These are phyloP conservation scores for Shiraia sp. DNA, from an alignment of 2,329 filamentous ascomycete genomes.

Conservation along the genomic window DNA sequence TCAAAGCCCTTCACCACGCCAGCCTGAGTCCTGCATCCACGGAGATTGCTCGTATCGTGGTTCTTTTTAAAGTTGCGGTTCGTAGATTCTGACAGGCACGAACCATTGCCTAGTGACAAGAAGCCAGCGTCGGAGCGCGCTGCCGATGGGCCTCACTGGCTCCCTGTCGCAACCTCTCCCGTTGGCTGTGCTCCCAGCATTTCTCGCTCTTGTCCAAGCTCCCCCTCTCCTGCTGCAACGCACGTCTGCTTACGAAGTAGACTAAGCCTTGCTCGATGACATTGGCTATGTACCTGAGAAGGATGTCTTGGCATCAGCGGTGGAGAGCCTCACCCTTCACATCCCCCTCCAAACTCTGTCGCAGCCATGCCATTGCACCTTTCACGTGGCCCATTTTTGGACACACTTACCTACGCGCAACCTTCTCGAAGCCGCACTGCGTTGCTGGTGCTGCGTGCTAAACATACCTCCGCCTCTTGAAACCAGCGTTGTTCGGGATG, in stretches of 20 bases:
- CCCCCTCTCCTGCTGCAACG: not conserved
- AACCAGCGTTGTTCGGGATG: conserved; percentile 34
- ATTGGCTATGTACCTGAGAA: not conserved
- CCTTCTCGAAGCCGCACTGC: conserved; percentile 22
- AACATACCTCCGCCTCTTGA: conserved; percentile 29
- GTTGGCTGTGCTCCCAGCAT: not conserved
- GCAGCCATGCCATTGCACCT: conserved; percentile 5
- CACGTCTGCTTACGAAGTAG: conserved; percentile 8
- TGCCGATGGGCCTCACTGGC: conserved; percentile 35
- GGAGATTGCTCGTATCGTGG: not conserved
- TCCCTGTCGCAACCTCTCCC: conserved; percentile 12
- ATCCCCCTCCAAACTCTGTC: not conserved
- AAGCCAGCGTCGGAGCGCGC: conserved; percentile 13
- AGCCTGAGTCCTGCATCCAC: too few relatives aligned
- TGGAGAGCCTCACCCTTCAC: conserved; percentile 2
- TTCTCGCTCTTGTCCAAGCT: conserved; percentile 1
- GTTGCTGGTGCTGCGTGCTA: conserved; percentile 11
- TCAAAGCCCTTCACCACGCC: not conserved
- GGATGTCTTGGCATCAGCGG: conserved; percentile 1
- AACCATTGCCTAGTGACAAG: conserved; percentile 8
- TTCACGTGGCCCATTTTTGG: conserved; percentile 18
- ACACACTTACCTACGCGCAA: conserved; percentile 6
- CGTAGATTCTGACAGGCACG: not conserved
- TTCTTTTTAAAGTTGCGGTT: not conserved
- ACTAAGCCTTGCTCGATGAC: not conserved